These are phyloP conservation scores for Blastocystis sp. DNA, from an alignment of 352 stramenopile genomes.

Conservation along the genomic window DNA sequence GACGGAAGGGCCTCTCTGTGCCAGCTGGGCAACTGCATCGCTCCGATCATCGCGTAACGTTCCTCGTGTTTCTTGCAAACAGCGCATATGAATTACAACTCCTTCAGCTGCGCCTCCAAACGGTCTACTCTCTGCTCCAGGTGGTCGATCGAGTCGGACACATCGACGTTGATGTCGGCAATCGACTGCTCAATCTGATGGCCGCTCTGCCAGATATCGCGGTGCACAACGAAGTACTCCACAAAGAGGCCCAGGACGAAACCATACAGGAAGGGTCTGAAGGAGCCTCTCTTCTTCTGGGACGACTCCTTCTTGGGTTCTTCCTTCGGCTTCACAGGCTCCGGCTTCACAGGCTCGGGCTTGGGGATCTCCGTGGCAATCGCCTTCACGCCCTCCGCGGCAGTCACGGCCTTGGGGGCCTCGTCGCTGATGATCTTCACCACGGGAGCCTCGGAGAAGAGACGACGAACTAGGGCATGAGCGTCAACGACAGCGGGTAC, in stretches of 20 bases:
- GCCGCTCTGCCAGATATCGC: slow-evolving; percentile 55
- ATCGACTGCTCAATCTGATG: slow-evolving; percentile 62
- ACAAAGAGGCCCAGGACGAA: slow-evolving; percentile 16
- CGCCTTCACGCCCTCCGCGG: not conserved
- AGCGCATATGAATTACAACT: slow-evolving; percentile 2
- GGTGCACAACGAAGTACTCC: slow-evolving; percentile 65
- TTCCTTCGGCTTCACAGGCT: not conserved
- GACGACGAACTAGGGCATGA: slow-evolving; percentile 38
- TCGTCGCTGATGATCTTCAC: slow-evolving; percentile 45
- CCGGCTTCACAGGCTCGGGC: not conserved
- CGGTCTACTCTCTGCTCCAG: slow-evolving; percentile 11
- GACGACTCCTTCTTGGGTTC: slow-evolving; percentile 14
- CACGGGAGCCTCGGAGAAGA: slow-evolving; percentile 46
- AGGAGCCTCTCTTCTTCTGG: slow-evolving; percentile 41
- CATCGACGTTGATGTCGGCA: slow-evolving; percentile 52
- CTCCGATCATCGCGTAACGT: not conserved
- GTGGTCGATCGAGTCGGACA: slow-evolving; percentile 31
- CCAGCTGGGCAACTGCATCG: not conserved
- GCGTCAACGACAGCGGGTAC: not conserved
- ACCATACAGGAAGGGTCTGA: slow-evolving; percentile 59
- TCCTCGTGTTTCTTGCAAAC: not conserved
- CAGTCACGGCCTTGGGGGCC: not conserved
- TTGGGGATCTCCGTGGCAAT: not conserved
- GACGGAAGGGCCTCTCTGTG: not conserved
- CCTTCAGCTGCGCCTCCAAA: slow-evolving; percentile 21